Base-by-base conservation (phyloP, 2,329 filamentous ascomycete species). In the Mycosphaerella sp. region DNA sequence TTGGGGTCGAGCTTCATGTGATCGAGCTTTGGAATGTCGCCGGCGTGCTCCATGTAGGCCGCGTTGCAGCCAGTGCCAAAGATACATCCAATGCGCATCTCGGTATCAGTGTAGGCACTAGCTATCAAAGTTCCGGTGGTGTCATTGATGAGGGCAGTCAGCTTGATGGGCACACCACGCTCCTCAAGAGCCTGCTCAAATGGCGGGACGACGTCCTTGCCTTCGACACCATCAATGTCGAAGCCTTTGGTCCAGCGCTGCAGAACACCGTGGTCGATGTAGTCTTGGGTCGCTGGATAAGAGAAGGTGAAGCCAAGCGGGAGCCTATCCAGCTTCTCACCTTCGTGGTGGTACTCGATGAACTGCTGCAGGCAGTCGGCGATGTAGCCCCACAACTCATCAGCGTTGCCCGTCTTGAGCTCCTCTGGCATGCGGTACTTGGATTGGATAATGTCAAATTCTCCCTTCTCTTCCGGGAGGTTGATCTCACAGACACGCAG, bases 221-320 rank as follows among this genome's bases (percentile, higher is more conserved):
- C 90, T 74, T 96, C 90, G 40, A 96, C 89, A 35, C 89, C 90
- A 21, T 83, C 79, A 69, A 97, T 95, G 67, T 96, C 90, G 66
- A 96, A 96, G 2, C 91, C 91, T 76, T 97, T 97, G 61, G 91
- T 96, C 91, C 91, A 97, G 62, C 89, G 84, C 72, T 96, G 90
- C 52, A 96, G 79, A 35, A 95, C 79, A 61, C 90, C 91, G 70
- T 95, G 87, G 62, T 96, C 89, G 65, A 96, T 90, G 71, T 89
- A 91, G 62, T 94, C 82, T 70, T 96, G 91, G 0, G 87, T 93
- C 13, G 89, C 90, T 2, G 91, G 91, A 69, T 95, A 96, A 3
- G 88, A 95, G 74, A 97, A 97, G 41, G 91, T 96, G 75, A 96
- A 96, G 65, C 91, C 91, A 6, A 96, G 80, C 6, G 88, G 87